Evolutionary conservation across 257 asterid genomes (phyloP).

Genomic region (Petrea volubilis): DNA sequence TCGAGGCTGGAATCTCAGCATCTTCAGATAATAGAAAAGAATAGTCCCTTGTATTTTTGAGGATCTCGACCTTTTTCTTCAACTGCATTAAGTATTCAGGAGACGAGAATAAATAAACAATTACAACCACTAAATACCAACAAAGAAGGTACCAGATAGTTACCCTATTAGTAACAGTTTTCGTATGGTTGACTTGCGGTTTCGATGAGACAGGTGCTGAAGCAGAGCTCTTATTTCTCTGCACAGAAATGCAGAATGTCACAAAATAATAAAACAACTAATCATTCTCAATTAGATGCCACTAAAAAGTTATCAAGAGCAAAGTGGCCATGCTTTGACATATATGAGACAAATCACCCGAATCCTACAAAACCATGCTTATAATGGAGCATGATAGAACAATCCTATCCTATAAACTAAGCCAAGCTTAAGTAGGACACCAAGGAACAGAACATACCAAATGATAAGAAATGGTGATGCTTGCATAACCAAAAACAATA

Average conservation of each 20-base stretch:
- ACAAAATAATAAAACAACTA: background rate
- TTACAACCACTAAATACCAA: background rate
- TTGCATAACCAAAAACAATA: slow-evolving; percentile 4
- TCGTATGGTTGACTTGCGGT: slow-evolving; percentile 38
- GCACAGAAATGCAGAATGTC: slow-evolving; percentile 26
- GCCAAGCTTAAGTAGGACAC: background rate
- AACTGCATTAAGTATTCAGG: slow-evolving; percentile 46
- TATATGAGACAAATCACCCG: background rate
- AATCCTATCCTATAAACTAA: background rate
- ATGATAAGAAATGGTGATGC: background rate
- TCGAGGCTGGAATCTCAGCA: slow-evolving; percentile 62
- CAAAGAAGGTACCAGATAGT: background rate
- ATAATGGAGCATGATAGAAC: background rate
- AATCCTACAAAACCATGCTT: background rate
- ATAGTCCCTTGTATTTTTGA: slow-evolving; percentile 84
- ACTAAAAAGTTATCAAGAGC: background rate
- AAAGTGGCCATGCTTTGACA: background rate
- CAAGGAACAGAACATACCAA: background rate
- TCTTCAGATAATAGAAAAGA: slow-evolving; percentile 86
- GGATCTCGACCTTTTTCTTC: slow-evolving; percentile 63
- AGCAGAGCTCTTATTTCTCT: slow-evolving; percentile 55
- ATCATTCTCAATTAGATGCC: background rate
- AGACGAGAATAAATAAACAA: slow-evolving; percentile 11
- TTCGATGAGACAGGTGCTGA: slow-evolving; percentile 46
- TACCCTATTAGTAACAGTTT: slow-evolving; percentile 67